A percentile compares a stretch with the other conserved stretches of the same genome.
Evolutionary conservation across 2,329 filamentous ascomycete genomes (phyloP).

Genomic region (Alternaria arbusti): DNA sequence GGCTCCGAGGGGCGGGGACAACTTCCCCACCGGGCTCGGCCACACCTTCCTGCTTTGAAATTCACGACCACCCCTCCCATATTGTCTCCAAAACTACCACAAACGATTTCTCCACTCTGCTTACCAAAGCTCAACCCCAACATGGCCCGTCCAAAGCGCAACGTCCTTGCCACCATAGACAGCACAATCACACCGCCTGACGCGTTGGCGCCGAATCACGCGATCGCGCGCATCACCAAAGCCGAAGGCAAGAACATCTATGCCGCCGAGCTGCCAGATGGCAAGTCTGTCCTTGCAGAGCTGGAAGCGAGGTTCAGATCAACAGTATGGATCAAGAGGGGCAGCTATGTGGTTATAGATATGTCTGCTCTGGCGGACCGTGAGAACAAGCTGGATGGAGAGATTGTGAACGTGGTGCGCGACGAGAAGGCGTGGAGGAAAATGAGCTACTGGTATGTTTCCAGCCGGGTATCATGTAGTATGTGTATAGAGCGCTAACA

Average conservation of each 20-base stretch:
- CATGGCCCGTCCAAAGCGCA: slow-evolving; percentile 80
- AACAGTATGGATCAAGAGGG: slow-evolving; percentile 90
- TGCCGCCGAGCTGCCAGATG: slow-evolving; percentile 71
- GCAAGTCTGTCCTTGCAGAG: slow-evolving; percentile 74
- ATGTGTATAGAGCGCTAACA: slow-evolving; percentile 29
- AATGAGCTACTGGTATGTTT: slow-evolving; percentile 74
- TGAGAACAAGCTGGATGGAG: slow-evolving; percentile 80
- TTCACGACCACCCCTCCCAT: slow-evolving; percentile 14
- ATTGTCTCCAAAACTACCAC: background rate
- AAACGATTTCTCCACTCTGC: background rate
- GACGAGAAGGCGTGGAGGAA: slow-evolving; percentile 94
- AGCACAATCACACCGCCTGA: slow-evolving; percentile 69
- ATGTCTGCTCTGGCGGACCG: slow-evolving; percentile 67
- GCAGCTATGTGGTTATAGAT: slow-evolving; percentile 86
- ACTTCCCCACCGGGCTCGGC: slow-evolving; percentile 15
- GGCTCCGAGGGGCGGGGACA: slow-evolving; percentile 3
- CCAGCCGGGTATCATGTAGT: slow-evolving; percentile 21
- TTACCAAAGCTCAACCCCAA: background rate
- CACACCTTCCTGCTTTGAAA: slow-evolving; percentile 8
- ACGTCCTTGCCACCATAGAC: slow-evolving; percentile 77
- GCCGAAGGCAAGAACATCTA: slow-evolving; percentile 91
- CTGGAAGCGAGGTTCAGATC: slow-evolving; percentile 85
- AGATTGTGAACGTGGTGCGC: slow-evolving; percentile 90
- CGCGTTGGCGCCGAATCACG: slow-evolving; percentile 58
- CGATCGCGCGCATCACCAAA: slow-evolving; percentile 78